A percentile compares a stretch with the other conserved stretches of the same genome.
phyloP scores from a whole-genome alignment of 768 basidiomycete species.

The Cyclocybe aegerita region DNA sequence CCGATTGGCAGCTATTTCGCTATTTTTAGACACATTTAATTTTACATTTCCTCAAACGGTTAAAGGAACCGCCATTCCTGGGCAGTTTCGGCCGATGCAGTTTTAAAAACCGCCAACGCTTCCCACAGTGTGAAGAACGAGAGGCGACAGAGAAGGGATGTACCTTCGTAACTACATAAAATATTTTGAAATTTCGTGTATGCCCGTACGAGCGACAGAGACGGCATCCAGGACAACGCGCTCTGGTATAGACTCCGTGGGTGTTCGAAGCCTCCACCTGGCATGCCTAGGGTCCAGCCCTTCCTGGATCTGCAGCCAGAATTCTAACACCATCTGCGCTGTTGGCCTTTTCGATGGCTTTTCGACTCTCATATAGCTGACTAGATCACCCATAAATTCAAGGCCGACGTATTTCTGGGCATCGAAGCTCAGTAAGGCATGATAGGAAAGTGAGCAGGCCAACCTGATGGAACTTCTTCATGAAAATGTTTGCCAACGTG shows the following conservation, averaged over 20 bases:
- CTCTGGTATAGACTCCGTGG: not conserved
- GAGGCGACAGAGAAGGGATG: no score
- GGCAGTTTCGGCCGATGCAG: no score
- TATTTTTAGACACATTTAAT: no score
- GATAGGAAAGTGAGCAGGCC: no score
- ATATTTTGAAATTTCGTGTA: not conserved
- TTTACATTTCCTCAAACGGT: no score
- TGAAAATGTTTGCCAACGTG: constrained; percentile 9
- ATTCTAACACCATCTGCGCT: constrained; percentile 6
- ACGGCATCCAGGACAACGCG: not conserved
- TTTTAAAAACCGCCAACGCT: no score
- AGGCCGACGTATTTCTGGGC: constrained; percentile 7
- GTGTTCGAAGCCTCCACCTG: not conserved
- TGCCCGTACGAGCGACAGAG: not conserved
- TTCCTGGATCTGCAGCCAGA: constrained; percentile 1
- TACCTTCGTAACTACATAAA: no score
- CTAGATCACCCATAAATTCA: constrained; percentile 10
- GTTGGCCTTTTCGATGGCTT: constrained; percentile 10
- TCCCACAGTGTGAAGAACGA: no score
- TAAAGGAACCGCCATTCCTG: no score
- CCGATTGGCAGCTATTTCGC: no score
- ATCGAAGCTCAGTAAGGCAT: no score
- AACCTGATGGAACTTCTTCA: constrained; percentile 12
- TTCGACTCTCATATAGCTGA: constrained; percentile 9
- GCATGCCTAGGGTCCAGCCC: not conserved